A percentile compares a stretch with the other conserved stretches of the same genome.
phyloP scores from a whole-genome alignment of 805 yeast species.

The Geotrichum ghanense region DNA sequence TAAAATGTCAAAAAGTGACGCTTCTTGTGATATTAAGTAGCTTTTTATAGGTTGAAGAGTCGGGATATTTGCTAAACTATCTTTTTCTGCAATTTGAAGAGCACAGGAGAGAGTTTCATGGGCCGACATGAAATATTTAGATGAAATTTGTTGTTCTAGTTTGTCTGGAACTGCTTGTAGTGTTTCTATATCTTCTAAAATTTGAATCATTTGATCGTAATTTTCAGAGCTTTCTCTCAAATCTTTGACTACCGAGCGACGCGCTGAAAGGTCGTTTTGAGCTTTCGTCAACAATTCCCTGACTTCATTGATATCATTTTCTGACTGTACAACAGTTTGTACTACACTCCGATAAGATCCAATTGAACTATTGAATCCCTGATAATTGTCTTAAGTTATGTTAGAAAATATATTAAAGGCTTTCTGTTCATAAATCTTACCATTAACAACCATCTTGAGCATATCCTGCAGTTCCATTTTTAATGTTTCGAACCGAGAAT shows the following conservation, averaged over 20 bases:
- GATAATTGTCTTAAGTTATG: slow-evolving; percentile 34
- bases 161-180: slow-evolving; percentile 47
- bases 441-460: slow-evolving; percentile 62
- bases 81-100: slow-evolving; percentile 23
- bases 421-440: slow-evolving; percentile 9
- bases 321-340: slow-evolving; percentile 52
- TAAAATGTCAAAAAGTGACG: slow-evolving; percentile 50
- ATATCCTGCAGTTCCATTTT: slow-evolving; percentile 45
- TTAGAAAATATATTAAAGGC: background rate
- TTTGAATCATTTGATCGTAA: slow-evolving; percentile 58
- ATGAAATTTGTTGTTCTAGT: slow-evolving; percentile 58
- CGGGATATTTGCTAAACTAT: slow-evolving; percentile 21
- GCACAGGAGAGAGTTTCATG: slow-evolving; percentile 42
- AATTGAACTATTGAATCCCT: slow-evolving; percentile 73
- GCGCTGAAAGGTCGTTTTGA: slow-evolving; percentile 37
- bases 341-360: slow-evolving; percentile 74
- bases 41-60: slow-evolving; percentile 23
- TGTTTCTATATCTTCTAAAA: slow-evolving; percentile 54
- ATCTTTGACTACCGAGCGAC: slow-evolving; percentile 49
- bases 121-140: slow-evolving; percentile 57
- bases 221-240: slow-evolving; percentile 51
- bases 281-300: slow-evolving; percentile 39
- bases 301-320: slow-evolving; percentile 39
- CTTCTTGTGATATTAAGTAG: slow-evolving; percentile 27
- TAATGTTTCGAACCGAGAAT: slow-evolving; percentile 52